Evolutionary conservation across 1,284 basidiomycete genomes (phyloP).

Genomic region (Cryptococcus maquisensis): DNA sequence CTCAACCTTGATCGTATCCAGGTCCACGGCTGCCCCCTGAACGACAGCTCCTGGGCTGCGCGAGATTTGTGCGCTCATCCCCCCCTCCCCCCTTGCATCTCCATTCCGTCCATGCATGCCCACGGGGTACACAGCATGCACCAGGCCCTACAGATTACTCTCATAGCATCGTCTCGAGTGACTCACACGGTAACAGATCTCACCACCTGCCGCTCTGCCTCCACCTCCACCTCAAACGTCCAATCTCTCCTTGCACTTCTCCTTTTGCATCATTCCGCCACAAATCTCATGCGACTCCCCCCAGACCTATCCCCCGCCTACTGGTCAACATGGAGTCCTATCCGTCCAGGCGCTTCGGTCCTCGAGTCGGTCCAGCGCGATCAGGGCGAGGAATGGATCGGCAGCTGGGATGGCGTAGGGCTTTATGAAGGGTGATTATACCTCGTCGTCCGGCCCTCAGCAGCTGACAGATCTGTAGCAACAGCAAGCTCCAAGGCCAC

Average conservation of each 20-base stretch:
- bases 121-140: too few relatives aligned
- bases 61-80: too few relatives aligned
- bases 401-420: slow-evolving; percentile 71
- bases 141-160: too few relatives aligned
- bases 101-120: too few relatives aligned
- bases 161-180: too few relatives aligned
- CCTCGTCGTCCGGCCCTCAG: background rate
- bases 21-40: too few relatives aligned
- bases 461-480: slow-evolving; percentile 51
- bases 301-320: slow-evolving; percentile 23
- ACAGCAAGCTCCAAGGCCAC: slow-evolving; percentile 64
- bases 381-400: slow-evolving; percentile 68
- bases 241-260: background rate
- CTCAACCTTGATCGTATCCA: too few relatives aligned
- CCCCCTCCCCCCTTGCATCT: too few relatives aligned
- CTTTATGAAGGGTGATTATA: slow-evolving; percentile 81
- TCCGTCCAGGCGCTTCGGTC: slow-evolving; percentile 13
- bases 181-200: too few relatives aligned
- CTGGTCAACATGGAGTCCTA: slow-evolving; percentile 26
- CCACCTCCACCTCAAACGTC: too few relatives aligned
- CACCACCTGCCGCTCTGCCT: too few relatives aligned
- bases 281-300: slow-evolving; percentile 6
- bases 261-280: background rate
- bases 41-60: too few relatives aligned
- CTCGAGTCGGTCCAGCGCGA: slow-evolving; percentile 39